Evolutionary conservation across 768 basidiomycete genomes (phyloP), one percentile per base, ranked within the genome.

Genomic region (Suillus lakei): DNA sequence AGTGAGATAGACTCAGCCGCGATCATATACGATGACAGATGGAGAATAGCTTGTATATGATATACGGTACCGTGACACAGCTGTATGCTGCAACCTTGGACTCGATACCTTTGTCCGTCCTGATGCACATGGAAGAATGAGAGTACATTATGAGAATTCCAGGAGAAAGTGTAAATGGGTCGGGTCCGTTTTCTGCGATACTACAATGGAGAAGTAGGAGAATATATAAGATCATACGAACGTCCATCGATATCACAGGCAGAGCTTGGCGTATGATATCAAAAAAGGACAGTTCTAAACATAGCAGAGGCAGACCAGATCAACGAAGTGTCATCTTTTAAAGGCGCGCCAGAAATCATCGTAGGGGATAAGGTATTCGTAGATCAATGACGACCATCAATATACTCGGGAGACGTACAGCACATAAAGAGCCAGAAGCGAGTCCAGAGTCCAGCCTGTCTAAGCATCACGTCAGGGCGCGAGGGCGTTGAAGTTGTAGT

Each of bases 371-470:
- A 48, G 46, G 2, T 3, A 48, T 15, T 23, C 23, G 13, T 23
- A 26, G 13, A 26, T 3, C 26, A 63, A 92, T 56, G 36, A 28
- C 4, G 16, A 51, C 26, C 15, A 16, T 38, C 23, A 8, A 23
- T 38, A 16, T 38, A 21, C 5, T 36, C 30, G n/a, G 55, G 36
- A 26, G 36, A 56, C 6, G 4, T 1, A 32, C 53, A 54, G n/a
- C 53, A 9, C 32, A 32, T 21, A 3, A 21, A 21, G 2, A 54
- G 30, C 53, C 53, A 54, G 53, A 54, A 32, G 4, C 53, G 30
- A 54, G 53, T 13, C 53, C 53, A 54, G 16, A 21, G 30, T 32
- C 53, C 30, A n/a, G 53, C 15, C 18, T 30, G 28, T 32, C 18
- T 18, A 0, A 54, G 4, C 30, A 30, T 32, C 21, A 16, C 18